A percentile compares a stretch with the other conserved stretches of the same genome.
Conservation (phyloP, 1,284 basidiomycete species). For the Papiliotrema terrestris region DNA sequence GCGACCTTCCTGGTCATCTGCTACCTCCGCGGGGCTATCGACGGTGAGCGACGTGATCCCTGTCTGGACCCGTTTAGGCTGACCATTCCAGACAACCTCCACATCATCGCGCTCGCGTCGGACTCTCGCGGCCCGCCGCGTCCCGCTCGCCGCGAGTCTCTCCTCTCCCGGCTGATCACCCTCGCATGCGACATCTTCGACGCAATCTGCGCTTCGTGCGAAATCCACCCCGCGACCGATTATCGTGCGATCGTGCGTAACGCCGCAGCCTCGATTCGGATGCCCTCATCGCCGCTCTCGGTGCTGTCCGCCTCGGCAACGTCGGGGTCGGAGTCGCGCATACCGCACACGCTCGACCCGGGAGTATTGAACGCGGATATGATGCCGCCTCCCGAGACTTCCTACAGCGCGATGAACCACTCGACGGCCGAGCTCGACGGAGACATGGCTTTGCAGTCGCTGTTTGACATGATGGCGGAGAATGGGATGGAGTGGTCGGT, state of each 20-base stretch:
- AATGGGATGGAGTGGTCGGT: constrained; percentile 6
- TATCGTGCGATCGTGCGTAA: not conserved
- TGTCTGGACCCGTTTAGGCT: too few species aligned
- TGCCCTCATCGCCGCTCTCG: not conserved
- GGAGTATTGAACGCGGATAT: too few species aligned
- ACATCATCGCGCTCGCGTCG: not conserved
- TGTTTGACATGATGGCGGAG: constrained; percentile 5
- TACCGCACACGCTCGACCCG: too few species aligned
- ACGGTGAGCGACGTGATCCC: not conserved
- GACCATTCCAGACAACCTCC: constrained; percentile 3
- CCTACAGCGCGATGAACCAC: not conserved
- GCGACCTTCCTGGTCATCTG: constrained; percentile 6
- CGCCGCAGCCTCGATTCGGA: not conserved
- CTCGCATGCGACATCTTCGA: not conserved
- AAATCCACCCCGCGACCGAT: not conserved
- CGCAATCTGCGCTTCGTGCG: not conserved
- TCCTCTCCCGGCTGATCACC: not conserved
- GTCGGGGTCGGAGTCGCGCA: too few species aligned
- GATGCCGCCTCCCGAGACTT: too few species aligned
- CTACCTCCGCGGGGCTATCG: constrained; percentile 1
- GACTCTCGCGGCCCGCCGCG: not conserved
- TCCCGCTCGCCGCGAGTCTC: not conserved
- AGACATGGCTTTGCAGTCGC: not conserved
- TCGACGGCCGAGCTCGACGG: not conserved
- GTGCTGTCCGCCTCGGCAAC: too few species aligned